These are phyloP conservation scores for Alternaria atra DNA, from an alignment of 2,329 filamentous ascomycete species.

Conservation along the genomic window DNA sequence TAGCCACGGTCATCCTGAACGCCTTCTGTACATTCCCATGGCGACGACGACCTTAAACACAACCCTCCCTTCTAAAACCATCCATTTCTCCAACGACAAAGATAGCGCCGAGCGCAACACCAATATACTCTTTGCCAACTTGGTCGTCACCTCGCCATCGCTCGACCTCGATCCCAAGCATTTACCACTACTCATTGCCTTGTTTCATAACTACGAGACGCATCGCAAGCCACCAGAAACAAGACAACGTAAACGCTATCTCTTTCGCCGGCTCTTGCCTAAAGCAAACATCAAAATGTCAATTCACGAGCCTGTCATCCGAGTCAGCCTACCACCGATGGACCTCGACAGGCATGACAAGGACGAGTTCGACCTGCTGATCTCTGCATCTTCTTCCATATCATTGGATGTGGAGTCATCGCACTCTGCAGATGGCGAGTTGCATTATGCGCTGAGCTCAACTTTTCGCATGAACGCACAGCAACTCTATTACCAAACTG, in stretches of 20 bases:
- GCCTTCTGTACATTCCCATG: slow-evolving; percentile 94
- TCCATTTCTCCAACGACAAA: slow-evolving; percentile 75
- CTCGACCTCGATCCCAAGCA: slow-evolving; percentile 92
- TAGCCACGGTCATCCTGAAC: slow-evolving; percentile 83
- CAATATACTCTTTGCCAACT: slow-evolving; percentile 95
- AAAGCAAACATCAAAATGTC: slow-evolving; percentile 96
- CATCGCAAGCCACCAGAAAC: slow-evolving; percentile 34
- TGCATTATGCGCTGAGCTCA: slow-evolving; percentile 86
- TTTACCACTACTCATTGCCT: slow-evolving; percentile 81
- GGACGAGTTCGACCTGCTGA: slow-evolving; percentile 92
- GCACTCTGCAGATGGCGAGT: slow-evolving; percentile 83
- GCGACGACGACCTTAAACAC: slow-evolving; percentile 94
- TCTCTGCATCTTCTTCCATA: slow-evolving; percentile 92
- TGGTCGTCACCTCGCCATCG: slow-evolving; percentile 94
- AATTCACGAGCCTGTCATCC: slow-evolving; percentile 92
- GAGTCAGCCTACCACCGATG: slow-evolving; percentile 85
- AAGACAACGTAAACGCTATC: slow-evolving; percentile 59
- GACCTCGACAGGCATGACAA: slow-evolving; percentile 64
- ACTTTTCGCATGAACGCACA: slow-evolving; percentile 86
- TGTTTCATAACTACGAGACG: slow-evolving; percentile 66
- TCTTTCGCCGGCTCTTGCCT: slow-evolving; percentile 90
- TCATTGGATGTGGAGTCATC: slow-evolving; percentile 94
- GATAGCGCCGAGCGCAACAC: slow-evolving; percentile 87
- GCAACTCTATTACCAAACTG: slow-evolving; percentile 93
- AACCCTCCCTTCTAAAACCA: slow-evolving; percentile 91